phyloP scores from a whole-genome alignment of 2,329 filamentous ascomycete genomes.

The Ampelomyces quisqualis region DNA sequence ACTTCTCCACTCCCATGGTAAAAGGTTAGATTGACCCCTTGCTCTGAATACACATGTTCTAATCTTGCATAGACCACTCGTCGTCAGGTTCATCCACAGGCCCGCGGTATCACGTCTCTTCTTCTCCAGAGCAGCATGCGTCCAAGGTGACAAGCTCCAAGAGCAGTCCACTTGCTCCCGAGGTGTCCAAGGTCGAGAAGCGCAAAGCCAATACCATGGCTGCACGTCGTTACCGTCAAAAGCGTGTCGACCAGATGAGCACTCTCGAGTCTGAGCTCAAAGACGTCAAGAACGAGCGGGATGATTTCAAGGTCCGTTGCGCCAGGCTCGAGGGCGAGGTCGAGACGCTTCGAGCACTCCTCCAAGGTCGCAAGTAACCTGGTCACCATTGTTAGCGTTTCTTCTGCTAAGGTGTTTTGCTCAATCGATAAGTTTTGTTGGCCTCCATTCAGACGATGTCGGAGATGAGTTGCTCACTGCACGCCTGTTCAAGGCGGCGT shows the following conservation, averaged over 20 bases:
- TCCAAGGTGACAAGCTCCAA: constrained; percentile 28
- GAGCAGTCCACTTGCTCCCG: constrained; percentile 22
- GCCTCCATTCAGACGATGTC: constrained; percentile 36
- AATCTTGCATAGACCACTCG: constrained; percentile 23
- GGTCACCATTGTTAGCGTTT: constrained; percentile 17
- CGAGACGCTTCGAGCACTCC: constrained; percentile 56
- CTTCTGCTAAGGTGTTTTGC: constrained; percentile 5
- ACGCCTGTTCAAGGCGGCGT: constrained; percentile 18
- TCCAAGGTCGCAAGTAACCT: constrained; percentile 46
- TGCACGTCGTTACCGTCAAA: constrained; percentile 70
- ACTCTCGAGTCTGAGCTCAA: constrained; percentile 62
- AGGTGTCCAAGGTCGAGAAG: constrained; percentile 49
- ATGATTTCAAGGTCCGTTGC: constrained; percentile 63
- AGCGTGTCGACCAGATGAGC: constrained; percentile 65
- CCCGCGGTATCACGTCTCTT: constrained; percentile 24
- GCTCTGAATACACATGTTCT: constrained; percentile 3
- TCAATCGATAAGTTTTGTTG: background rate
- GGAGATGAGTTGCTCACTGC: constrained; percentile 28
- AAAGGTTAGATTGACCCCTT: constrained; percentile 21
- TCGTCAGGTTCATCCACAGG: constrained; percentile 32
- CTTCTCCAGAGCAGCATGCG: constrained; percentile 28
- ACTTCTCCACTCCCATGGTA: constrained; percentile 24
- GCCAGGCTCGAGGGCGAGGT: constrained; percentile 66
- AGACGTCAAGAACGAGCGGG: constrained; percentile 61
- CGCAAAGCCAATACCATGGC: constrained; percentile 69